Evolutionary conservation across 2,329 filamentous ascomycete genomes (phyloP), one percentile per base, ranked within the genome.

Genomic region (Diaporthe citri): DNA sequence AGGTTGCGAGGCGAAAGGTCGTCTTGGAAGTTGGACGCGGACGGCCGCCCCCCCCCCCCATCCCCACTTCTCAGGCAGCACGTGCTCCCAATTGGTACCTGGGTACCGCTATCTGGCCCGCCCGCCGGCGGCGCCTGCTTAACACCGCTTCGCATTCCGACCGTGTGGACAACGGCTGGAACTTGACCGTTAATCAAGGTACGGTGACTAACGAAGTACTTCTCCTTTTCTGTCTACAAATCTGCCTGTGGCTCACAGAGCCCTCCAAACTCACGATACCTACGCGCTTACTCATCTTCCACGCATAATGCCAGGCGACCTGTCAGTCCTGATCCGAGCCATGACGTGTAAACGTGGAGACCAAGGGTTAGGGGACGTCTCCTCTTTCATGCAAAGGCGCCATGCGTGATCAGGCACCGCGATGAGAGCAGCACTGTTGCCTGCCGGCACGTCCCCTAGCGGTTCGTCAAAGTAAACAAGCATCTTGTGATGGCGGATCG

Each of bases 1-100:
- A 71, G 71, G 72, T 71, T 69, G 71, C 71, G 74, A 75, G 72
- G 67, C 57, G 73, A 72, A 64, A 64, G 70, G 71, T 52, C 51
- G 57, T 64, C 71, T 72, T 60, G 64, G 64, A 25, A 52, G 48
- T 55, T 55, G 57, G 28, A 55, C 64, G 64, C 71, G 71, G 71
- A 62, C 41, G 46, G 48, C 25, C 43, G 71, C 31, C 25, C 67
- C 70, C 48, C 71, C 31, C 25, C 67, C 70, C 48, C 71, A 41
- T 52, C 71, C 70, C 71, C 71, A 64, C 71, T 72, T 64, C 60
- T 55, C 34, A 72, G 59, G 51, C 71, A 69, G 71, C 71, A 72
- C 71, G 71, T 72, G 71, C 71, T 59, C 57, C 71, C 46, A 43
- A 46, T 41, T 72, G 64, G 64, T 69, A 67, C 46, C 48, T 64